Base-by-base conservation (phyloP, 805 yeast genomes). In the Grigorovia jiainica region DNA sequence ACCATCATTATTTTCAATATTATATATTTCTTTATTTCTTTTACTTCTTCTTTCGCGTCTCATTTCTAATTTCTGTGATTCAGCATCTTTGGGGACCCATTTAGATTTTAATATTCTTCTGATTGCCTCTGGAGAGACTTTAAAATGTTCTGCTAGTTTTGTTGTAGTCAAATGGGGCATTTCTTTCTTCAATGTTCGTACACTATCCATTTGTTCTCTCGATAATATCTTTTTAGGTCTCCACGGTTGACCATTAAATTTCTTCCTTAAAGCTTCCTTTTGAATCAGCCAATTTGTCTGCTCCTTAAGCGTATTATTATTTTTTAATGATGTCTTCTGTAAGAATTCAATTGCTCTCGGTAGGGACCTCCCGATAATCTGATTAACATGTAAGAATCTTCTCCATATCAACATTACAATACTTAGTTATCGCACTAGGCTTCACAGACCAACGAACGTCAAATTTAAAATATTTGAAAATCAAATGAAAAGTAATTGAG, bases 61-160 rank as follows among this genome's bases (percentile, higher is more conserved):
- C 15, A 63, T 61, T 25, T 66, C 60, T 2, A 71, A 38, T 15
- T 71, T 55, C 23, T 53, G 59, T 5, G 60, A 69, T 32, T 66
- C 71, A 45, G 79, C 84, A n/a, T 68, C 70, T 4, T 60, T 67
- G 0, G 95, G 95, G 15, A 58, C 62, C 94, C 95, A 89, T 31
- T 71, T 76, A 5, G 90, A 79, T 55, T 76, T 79, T 48, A 89
- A 57, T 16, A 89, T 86, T 47, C 95, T 72, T 44, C 95, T 67
- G 2, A 87, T 73, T 0, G 89, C 84, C 50, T 87, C 94, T 1
- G 94, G 90, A 1, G 92, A 82, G 5, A 86, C 71, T 38, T 72
- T 66, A 61, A 82, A 87, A 54, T 72, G 72, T 25, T 72, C 66
- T 0, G 87, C 81, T 5, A 89, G 57, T 34, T 76, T 80, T 3